phyloP scores from a whole-genome alignment of 1,139 yeast genomes.

The Suhomyces choctaworum region DNA sequence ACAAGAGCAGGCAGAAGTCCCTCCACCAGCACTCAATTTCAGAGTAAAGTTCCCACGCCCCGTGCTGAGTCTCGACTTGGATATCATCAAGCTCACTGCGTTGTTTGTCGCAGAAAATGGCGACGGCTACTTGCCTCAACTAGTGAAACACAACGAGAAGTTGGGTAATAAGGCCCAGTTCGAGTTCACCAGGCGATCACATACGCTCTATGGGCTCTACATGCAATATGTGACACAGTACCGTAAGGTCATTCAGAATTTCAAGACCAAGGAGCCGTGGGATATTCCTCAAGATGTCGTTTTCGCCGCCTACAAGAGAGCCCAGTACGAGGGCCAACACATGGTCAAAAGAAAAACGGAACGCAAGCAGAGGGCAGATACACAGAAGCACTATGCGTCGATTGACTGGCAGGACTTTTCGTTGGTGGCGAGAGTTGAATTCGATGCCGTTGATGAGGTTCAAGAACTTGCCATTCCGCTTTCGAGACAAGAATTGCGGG shows the following conservation, averaged over 20 bases:
- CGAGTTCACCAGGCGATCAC: constrained; percentile 62
- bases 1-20: constrained; percentile 1
- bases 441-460: constrained; percentile 65
- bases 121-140: constrained; percentile 37
- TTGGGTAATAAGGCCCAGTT: constrained; percentile 54
- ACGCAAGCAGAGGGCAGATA: constrained; percentile 33
- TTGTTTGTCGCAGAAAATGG: constrained; percentile 63
- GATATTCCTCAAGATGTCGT: constrained; percentile 31
- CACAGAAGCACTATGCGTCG: constrained; percentile 60
- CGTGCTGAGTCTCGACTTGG: constrained; percentile 64
- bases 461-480: constrained; percentile 64
- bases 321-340: constrained; percentile 50
- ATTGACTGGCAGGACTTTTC: constrained; percentile 88
- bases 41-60: constrained; percentile 47
- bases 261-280: constrained; percentile 9
- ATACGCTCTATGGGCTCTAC: constrained; percentile 63
- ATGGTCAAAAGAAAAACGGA: constrained; percentile 28
- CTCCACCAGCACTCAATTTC: constrained; percentile 47
- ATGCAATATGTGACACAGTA: constrained; percentile 58
- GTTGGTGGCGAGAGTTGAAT: constrained; percentile 67
- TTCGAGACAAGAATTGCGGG: constrained; percentile 58
- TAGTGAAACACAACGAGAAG: constrained; percentile 38
- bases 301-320: constrained; percentile 54
- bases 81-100: constrained; percentile 73
- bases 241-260: constrained; percentile 31